Percentiles rank a stretch among this genome's conserved stretches.
These are phyloP conservation scores for Fusarium sambucinum DNA, from an alignment of 2,329 filamentous ascomycete genomes.

Conservation along the genomic window DNA sequence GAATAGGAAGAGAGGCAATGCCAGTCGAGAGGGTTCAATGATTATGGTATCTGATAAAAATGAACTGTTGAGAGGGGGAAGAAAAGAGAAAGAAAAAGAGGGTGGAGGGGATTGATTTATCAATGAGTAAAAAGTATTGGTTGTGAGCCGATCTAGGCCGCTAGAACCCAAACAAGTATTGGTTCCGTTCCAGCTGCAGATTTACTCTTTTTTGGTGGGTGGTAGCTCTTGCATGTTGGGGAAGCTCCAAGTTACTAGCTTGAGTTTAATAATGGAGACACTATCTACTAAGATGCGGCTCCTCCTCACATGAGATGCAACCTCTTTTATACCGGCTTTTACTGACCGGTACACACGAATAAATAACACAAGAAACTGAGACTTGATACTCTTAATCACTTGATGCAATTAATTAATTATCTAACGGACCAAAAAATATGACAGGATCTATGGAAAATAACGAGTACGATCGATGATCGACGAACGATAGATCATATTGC, in stretches of 20 bases:
- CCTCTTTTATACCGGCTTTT: background rate
- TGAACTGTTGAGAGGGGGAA: slow-evolving; percentile 25
- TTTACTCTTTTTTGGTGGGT: slow-evolving; percentile 17
- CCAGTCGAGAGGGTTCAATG: slow-evolving; percentile 35
- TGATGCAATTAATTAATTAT: background rate
- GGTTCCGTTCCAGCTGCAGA: slow-evolving; percentile 14
- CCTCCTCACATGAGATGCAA: background rate
- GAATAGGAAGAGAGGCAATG: slow-evolving; percentile 41
- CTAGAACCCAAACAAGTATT: slow-evolving; percentile 39
- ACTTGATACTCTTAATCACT: background rate
- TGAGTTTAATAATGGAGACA: slow-evolving; percentile 16
- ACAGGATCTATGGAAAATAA: background rate
- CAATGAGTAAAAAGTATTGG: slow-evolving; percentile 20
- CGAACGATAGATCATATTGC: background rate
- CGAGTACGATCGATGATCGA: background rate
- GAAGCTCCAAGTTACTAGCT: slow-evolving; percentile 14
- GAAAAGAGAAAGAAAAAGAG: slow-evolving; percentile 11
- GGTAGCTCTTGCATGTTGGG: slow-evolving; percentile 24
- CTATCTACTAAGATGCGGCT: slow-evolving; percentile 20
- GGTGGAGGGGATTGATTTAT: slow-evolving; percentile 33
- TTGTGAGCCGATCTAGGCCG: slow-evolving; percentile 43
- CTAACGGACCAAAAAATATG: background rate
- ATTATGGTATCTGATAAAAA: background rate
- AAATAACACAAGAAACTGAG: background rate
- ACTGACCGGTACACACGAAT: background rate